phyloP scores from a whole-genome alignment of 2,329 filamentous ascomycete genomes.

The Penicillium sp. region DNA sequence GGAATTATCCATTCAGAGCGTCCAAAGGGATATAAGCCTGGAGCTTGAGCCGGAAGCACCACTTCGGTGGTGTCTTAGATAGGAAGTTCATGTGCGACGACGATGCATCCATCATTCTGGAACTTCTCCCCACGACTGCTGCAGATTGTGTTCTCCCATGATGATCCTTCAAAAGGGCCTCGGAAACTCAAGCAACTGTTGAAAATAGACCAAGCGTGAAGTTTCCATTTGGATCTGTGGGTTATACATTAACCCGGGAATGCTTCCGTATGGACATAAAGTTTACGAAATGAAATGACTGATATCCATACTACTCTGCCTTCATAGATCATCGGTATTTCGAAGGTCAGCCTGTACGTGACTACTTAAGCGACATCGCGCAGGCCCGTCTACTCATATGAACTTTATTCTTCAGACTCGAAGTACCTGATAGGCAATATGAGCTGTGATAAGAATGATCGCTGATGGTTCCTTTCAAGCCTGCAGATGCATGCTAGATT shows the following conservation, averaged over 20 bases:
- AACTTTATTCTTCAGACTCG: background rate
- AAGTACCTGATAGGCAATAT: background rate
- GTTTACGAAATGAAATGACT: constrained; percentile 28
- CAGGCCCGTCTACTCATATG: background rate
- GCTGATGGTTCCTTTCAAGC: background rate
- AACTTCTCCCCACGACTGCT: too few relatives aligned
- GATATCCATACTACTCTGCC: constrained; percentile 12
- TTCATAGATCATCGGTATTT: too few relatives aligned
- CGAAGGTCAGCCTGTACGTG: too few relatives aligned
- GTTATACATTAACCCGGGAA: background rate
- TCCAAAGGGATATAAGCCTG: background rate
- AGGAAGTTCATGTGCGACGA: background rate
- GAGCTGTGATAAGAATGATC: background rate
- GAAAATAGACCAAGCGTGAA: constrained; percentile 1
- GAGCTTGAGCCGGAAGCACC: background rate
- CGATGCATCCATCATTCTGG: background rate
- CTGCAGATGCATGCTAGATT: background rate
- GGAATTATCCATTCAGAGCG: background rate
- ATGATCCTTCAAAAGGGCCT: background rate
- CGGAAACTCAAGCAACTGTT: too few relatives aligned
- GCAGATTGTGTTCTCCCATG: background rate
- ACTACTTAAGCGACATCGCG: too few relatives aligned
- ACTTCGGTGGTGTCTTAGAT: too few relatives aligned
- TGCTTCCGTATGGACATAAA: constrained; percentile 9
- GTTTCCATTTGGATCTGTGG: background rate